Conservation (phyloP, 2,329 filamentous ascomycete genomes). For the Diplodia scrobiculata region DNA sequence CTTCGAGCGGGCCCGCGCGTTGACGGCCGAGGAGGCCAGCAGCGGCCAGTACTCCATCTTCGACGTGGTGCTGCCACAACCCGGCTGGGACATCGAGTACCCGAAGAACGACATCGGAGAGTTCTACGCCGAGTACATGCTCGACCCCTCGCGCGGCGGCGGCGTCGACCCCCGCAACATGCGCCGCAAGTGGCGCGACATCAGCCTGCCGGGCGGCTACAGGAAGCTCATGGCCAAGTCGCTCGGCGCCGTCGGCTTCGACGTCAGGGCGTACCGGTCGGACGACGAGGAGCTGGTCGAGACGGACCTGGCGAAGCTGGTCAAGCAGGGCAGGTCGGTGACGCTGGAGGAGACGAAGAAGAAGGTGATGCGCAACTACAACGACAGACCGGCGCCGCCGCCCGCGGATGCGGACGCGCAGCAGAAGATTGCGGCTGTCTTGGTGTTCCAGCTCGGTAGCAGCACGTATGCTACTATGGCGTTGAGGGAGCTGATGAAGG, state of each 20-base stretch:
- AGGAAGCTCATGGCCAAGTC: slow-evolving; percentile 79
- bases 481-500: slow-evolving; percentile 75
- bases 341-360: slow-evolving; percentile 30
- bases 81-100: slow-evolving; percentile 86
- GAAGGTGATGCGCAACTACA: slow-evolving; percentile 15
- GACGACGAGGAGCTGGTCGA: slow-evolving; percentile 78
- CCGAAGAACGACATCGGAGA: slow-evolving; percentile 79
- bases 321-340: slow-evolving; percentile 47
- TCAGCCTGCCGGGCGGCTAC: slow-evolving; percentile 86
- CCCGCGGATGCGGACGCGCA: slow-evolving; percentile 31
- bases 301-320: slow-evolving; percentile 76
- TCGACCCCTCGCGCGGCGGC: slow-evolving; percentile 69
- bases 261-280: slow-evolving; percentile 56
- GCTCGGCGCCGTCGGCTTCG: slow-evolving; percentile 62
- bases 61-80: slow-evolving; percentile 88
- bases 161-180: slow-evolving; percentile 80
- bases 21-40: slow-evolving; percentile 75
- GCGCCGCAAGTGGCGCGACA: slow-evolving; percentile 81
- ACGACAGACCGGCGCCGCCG: background rate
- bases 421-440: slow-evolving; percentile 65
- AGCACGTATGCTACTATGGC: slow-evolving; percentile 87
- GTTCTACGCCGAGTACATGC: slow-evolving; percentile 86
- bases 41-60: slow-evolving; percentile 78
- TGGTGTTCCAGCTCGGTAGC: slow-evolving; percentile 74
- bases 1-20: slow-evolving; percentile 69